A percentile compares a stretch with the other conserved stretches of the same genome.
phyloP scores from a whole-genome alignment of 306 rosid species.

The Dryas drummondii region DNA sequence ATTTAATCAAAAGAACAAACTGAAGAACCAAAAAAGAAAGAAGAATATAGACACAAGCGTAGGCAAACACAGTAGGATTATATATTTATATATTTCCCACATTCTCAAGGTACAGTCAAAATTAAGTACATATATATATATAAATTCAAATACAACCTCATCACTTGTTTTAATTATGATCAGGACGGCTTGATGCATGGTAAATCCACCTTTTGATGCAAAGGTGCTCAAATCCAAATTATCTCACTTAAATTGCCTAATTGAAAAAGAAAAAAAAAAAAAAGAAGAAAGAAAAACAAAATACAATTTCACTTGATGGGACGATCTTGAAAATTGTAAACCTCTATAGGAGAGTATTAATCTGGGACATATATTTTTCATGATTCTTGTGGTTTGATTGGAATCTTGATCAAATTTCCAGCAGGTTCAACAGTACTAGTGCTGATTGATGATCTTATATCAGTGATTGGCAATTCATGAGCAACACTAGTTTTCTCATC shows the following conservation, averaged over 20 bases:
- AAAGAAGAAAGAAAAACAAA: neutral
- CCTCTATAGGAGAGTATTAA: neutral
- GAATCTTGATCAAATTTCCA: slow-evolving; percentile 6
- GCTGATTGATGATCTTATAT: slow-evolving; percentile 28
- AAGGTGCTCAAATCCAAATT: neutral
- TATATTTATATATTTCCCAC: slow-evolving; percentile 10
- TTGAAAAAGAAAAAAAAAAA: neutral
- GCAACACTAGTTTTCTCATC: slow-evolving; percentile 34
- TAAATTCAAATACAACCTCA: neutral
- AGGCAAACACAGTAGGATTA: neutral
- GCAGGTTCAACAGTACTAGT: slow-evolving; percentile 29
- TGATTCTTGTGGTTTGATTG: slow-evolving; percentile 15
- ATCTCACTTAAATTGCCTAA: neutral
- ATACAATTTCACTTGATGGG: slow-evolving; percentile 9
- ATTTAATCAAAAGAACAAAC: neutral
- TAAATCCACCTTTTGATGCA: slow-evolving; percentile 1
- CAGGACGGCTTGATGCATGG: neutral
- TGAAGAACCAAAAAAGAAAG: neutral
- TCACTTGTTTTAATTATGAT: neutral
- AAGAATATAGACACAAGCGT: neutral
- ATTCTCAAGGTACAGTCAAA: slow-evolving; percentile 4
- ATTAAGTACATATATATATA: neutral
- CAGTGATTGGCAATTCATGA: slow-evolving; percentile 60
- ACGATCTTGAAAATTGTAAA: slow-evolving; percentile 10
- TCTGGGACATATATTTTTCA: neutral